Conservation (phyloP, 257 asterid species). For the Solanum ossicruentum region DNA sequence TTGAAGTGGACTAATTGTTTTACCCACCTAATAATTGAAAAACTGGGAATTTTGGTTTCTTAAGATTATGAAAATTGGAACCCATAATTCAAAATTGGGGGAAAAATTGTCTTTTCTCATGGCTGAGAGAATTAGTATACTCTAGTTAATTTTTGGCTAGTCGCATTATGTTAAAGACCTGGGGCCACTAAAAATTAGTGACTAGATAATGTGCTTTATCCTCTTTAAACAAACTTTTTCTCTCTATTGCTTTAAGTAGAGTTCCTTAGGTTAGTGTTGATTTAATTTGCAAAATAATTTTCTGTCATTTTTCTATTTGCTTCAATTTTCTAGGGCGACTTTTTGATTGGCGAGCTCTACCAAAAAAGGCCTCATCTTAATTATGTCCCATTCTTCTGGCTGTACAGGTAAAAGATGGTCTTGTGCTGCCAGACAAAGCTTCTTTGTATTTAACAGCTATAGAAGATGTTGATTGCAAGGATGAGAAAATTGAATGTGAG, state of each 20-base stretch:
- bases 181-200: background rate
- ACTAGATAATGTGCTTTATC: background rate
- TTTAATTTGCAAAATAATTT: background rate
- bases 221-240: background rate
- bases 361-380: background rate
- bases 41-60: background rate
- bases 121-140: background rate
- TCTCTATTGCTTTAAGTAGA: background rate
- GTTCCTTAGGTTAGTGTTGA: background rate
- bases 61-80: background rate
- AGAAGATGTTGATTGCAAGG: constrained; percentile 97
- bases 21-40: background rate
- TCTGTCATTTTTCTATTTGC: background rate
- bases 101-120: background rate
- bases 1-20: background rate
- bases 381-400: background rate
- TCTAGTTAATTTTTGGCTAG: background rate
- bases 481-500: constrained; percentile 93
- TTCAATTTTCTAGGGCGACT: background rate
- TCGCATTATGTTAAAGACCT: background rate
- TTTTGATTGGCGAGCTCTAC: background rate
- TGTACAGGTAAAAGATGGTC: constrained; percentile 55
- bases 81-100: background rate
- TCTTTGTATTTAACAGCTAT: constrained; percentile 76
- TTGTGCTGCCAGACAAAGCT: constrained; percentile 83